A percentile compares a stretch with the other conserved stretches of the same genome.
phyloP scores from a whole-genome alignment of 2,329 filamentous ascomycete species.

The Helotiales sp. region DNA sequence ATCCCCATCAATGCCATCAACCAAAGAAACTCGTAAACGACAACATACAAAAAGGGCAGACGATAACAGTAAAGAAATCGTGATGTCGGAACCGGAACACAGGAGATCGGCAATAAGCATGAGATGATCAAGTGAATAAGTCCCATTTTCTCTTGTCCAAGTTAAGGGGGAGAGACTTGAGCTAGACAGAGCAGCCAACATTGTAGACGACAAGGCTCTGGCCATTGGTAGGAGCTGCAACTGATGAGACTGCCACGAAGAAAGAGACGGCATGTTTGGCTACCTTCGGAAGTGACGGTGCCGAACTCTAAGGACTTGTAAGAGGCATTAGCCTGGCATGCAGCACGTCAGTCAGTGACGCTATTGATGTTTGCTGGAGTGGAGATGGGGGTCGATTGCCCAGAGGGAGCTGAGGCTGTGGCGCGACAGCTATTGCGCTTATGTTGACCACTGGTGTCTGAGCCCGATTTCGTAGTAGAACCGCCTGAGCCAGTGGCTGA shows the following conservation, averaged over 20 bases:
- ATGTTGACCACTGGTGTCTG: constrained; percentile 11
- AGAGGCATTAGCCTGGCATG: constrained; percentile 24
- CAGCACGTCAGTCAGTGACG: constrained; percentile 19
- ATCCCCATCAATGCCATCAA: background rate
- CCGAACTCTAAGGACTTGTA: constrained; percentile 32
- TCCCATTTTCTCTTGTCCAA: background rate
- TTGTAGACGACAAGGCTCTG: constrained; percentile 27
- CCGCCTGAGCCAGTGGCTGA: constrained; percentile 3
- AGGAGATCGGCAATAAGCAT: background rate
- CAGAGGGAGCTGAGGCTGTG: constrained; percentile 14
- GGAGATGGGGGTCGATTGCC: constrained; percentile 14
- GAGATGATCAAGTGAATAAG: background rate
- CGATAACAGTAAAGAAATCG: background rate
- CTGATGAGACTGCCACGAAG: constrained; percentile 26
- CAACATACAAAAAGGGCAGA: background rate
- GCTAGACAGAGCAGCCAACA: constrained; percentile 20
- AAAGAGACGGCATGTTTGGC: constrained; percentile 30
- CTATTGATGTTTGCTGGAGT: constrained; percentile 25
- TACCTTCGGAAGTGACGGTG: constrained; percentile 22
- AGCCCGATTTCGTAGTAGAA: constrained; percentile 6
- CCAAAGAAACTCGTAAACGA: background rate
- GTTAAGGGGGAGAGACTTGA: background rate
- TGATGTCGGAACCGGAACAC: background rate
- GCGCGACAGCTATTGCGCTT: constrained; percentile 16
- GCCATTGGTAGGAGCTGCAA: constrained; percentile 23